Conservation (phyloP, 2,329 filamentous ascomycete genomes). For the Neonectria sp. region DNA sequence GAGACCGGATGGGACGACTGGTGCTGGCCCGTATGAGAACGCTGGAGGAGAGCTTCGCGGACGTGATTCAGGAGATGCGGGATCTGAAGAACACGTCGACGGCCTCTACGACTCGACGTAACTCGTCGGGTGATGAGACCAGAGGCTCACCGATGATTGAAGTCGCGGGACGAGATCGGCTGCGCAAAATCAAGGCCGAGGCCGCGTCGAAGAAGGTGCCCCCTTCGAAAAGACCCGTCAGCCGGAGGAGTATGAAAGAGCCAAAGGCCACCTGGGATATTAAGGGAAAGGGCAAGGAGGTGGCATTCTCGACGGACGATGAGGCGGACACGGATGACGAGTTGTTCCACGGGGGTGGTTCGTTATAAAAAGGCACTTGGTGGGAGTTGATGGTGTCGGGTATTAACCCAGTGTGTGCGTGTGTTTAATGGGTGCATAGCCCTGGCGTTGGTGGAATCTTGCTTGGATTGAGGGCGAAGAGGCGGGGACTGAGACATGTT, state of each 20-base stretch:
- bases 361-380: conserved; percentile 52
- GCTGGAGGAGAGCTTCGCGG: conserved; percentile 90
- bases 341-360: conserved; percentile 57
- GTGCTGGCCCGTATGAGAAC: conserved; percentile 94
- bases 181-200: conserved; percentile 44
- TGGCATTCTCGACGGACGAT: conserved; percentile 56
- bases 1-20: conserved; percentile 82
- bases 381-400: conserved; percentile 34
- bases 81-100: conserved; percentile 67
- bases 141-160: conserved; percentile 50
- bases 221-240: conserved; percentile 53
- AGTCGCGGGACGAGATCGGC: conserved; percentile 52
- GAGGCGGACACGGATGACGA: conserved; percentile 51
- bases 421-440: conserved; percentile 37
- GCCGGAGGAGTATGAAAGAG: conserved; percentile 61
- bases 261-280: conserved; percentile 52
- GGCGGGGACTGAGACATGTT: conserved; percentile 10
- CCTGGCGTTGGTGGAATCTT: conserved; percentile 36
- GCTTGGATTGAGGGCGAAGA: conserved; percentile 7
- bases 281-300: conserved; percentile 66
- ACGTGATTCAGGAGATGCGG: conserved; percentile 87
- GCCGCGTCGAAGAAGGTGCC: conserved; percentile 46
- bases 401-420: conserved; percentile 23
- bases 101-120: conserved; percentile 64
- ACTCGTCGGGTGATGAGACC: conserved; percentile 64